Evolutionary conservation across 108 stramenopile species (phyloP).

Genomic region (Cyclostephanos tholiformis): DNA sequence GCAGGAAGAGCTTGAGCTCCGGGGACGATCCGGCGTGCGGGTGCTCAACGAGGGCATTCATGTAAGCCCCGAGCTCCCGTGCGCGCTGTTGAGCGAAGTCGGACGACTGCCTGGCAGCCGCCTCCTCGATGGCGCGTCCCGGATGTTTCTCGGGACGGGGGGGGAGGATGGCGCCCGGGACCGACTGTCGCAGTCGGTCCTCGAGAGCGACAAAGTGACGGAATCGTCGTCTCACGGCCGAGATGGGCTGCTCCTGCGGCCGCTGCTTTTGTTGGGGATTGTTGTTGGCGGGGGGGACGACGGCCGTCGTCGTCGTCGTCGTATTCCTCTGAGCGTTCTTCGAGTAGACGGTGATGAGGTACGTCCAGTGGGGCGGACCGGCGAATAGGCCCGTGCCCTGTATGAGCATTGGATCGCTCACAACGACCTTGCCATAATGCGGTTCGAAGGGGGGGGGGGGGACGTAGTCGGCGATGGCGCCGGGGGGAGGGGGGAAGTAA

Average conservation of each 20-base stretch:
- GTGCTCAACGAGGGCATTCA: slow-evolving; percentile 67
- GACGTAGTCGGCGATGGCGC: slow-evolving; percentile 16
- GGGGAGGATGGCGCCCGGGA: slow-evolving; percentile 81
- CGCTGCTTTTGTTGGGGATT: slow-evolving; percentile 10
- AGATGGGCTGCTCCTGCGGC: slow-evolving; percentile 38
- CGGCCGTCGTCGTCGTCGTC: background rate
- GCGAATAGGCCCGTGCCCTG: slow-evolving; percentile 59
- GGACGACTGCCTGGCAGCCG: slow-evolving; percentile 74
- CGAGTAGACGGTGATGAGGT: slow-evolving; percentile 67
- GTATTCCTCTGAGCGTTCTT: slow-evolving; percentile 17
- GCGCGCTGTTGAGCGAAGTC: slow-evolving; percentile 80
- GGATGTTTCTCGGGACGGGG: slow-evolving; percentile 89
- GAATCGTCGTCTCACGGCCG: slow-evolving; percentile 83
- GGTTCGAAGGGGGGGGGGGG: slow-evolving; percentile 56
- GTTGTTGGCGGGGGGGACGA: slow-evolving; percentile 7
- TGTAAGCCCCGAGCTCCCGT: slow-evolving; percentile 64
- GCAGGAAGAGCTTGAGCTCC: slow-evolving; percentile 69
- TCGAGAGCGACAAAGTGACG: slow-evolving; percentile 87
- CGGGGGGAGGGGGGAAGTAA: background rate
- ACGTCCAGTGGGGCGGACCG: slow-evolving; percentile 78
- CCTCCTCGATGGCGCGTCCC: slow-evolving; percentile 84
- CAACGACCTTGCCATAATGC: slow-evolving; percentile 55
- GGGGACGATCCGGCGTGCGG: slow-evolving; percentile 63
- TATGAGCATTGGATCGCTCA: slow-evolving; percentile 75
- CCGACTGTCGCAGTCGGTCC: slow-evolving; percentile 67